Evolutionary conservation across 139 green algal genomes (phyloP).

Genomic region (Chlorokybus atmophyticus): DNA sequence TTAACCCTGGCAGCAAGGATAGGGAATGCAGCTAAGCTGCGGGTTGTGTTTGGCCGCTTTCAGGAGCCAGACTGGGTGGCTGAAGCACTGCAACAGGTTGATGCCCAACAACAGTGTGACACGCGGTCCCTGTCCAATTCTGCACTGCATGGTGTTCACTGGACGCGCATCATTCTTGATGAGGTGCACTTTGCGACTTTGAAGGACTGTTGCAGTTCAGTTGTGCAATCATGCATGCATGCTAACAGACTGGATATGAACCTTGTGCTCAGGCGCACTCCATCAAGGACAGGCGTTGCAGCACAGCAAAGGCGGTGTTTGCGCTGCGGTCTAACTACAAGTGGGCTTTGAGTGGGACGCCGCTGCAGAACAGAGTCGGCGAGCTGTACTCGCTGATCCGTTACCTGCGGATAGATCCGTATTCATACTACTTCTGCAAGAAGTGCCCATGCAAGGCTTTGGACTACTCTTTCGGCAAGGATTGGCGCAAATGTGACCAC

Average conservation of each 20-base stretch:
- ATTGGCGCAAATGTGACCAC: slow-evolving; percentile 38
- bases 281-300: slow-evolving; percentile 74
- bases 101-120: too few species aligned
- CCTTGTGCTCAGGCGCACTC: slow-evolving; percentile 53
- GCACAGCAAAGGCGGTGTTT: slow-evolving; percentile 72
- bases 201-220: too few species aligned
- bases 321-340: slow-evolving; percentile 47
- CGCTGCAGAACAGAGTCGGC: slow-evolving; percentile 70
- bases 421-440: slow-evolving; percentile 84
- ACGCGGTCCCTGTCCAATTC: too few species aligned
- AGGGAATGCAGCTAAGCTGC: too few species aligned
- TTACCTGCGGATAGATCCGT: slow-evolving; percentile 54
- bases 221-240: too few species aligned
- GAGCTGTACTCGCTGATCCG: slow-evolving; percentile 76
- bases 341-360: slow-evolving; percentile 73
- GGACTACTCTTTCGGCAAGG: slow-evolving; percentile 35
- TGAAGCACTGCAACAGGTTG: too few species aligned
- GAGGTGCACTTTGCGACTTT: slow-evolving; percentile 26
- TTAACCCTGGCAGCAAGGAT: too few species aligned
- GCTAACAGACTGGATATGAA: too few species aligned
- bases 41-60: too few species aligned
- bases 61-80: too few species aligned
- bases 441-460: slow-evolving; percentile 57
- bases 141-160: slow-evolving; percentile 35
- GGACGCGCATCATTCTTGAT: slow-evolving; percentile 67